Evolutionary conservation across 1,284 basidiomycete genomes (phyloP).

Genomic region (Trametes polyzona): DNA sequence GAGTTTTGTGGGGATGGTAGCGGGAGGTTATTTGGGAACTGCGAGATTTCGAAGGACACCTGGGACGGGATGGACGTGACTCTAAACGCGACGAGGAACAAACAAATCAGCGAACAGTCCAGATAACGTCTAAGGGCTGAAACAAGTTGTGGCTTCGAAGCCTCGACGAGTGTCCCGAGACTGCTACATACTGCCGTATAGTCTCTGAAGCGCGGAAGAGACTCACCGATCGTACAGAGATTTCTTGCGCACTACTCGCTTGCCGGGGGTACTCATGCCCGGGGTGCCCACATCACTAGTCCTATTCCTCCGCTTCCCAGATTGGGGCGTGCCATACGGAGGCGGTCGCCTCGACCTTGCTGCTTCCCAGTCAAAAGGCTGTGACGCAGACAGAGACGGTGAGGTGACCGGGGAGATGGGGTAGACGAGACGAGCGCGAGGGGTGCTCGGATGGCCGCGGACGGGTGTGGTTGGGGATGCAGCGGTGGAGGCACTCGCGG

Average conservation of each 20-base stretch:
- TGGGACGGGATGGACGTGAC: constrained; percentile 64
- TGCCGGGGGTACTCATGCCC: constrained; percentile 43
- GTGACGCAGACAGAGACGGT: constrained; percentile 70
- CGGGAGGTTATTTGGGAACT: constrained; percentile 77
- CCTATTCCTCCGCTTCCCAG: constrained; percentile 42
- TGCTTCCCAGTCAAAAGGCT: constrained; percentile 84
- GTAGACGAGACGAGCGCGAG: constrained; percentile 35
- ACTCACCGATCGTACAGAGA: constrained; percentile 60
- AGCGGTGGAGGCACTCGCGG: constrained; percentile 22
- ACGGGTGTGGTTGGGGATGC: constrained; percentile 33
- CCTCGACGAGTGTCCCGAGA: no score
- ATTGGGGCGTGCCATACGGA: constrained; percentile 66
- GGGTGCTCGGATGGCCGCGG: constrained; percentile 29
- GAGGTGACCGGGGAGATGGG: constrained; percentile 54
- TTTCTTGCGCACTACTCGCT: constrained; percentile 66
- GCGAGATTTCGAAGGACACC: constrained; percentile 71
- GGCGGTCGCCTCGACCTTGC: constrained; percentile 65
- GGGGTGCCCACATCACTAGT: constrained; percentile 46
- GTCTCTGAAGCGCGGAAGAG: neutral
- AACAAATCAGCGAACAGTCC: no score
- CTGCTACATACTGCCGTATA: neutral
- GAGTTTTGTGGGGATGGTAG: constrained; percentile 66
- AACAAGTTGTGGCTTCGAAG: neutral
- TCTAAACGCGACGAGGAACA: constrained; percentile 38
- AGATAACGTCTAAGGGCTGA: no score